These are phyloP conservation scores for Metarhizium robertsii DNA, from an alignment of 2,329 filamentous ascomycete genomes.

Conservation along the genomic window DNA sequence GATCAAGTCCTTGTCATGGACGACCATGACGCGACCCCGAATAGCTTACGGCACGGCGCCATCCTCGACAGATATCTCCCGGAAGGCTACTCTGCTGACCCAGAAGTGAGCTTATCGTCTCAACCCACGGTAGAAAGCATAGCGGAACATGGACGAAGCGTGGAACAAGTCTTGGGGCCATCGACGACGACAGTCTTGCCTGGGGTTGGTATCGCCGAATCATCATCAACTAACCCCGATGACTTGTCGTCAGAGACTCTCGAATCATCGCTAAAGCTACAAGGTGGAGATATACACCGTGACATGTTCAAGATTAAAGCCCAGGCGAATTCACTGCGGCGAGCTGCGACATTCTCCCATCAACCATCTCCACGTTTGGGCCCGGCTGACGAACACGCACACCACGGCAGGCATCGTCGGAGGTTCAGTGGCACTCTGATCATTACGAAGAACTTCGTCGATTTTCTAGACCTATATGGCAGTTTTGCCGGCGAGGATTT, in stretches of 20 bases:
- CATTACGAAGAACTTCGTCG: conserved; percentile 61
- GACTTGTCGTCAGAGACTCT: conserved; percentile 27
- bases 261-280: conserved; percentile 58
- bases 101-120: conserved; percentile 23
- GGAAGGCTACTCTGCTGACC: conserved; percentile 29
- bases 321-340: conserved; percentile 37
- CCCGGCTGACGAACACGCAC: conserved; percentile 21
- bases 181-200: background rate
- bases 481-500: conserved; percentile 68
- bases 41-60: conserved; percentile 22
- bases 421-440: conserved; percentile 30
- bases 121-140: conserved; percentile 9
- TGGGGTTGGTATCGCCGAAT: conserved; percentile 6
- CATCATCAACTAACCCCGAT: conserved; percentile 10
- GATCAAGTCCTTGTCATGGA: conserved; percentile 13
- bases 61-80: conserved; percentile 28
- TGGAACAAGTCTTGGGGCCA: background rate
- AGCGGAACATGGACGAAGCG: background rate
- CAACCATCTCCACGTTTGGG: conserved; percentile 25
- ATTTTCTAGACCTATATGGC: conserved; percentile 68
- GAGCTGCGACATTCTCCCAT: conserved; percentile 60
- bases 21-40: conserved; percentile 16
- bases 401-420: conserved; percentile 29
- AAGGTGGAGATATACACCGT: conserved; percentile 70
- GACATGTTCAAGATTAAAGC: conserved; percentile 68